A percentile compares a stretch with the other conserved stretches of the same genome.
Conservation (phyloP, 192 early-diverging fungal species). For the Borealophlyctis nickersoniae region DNA sequence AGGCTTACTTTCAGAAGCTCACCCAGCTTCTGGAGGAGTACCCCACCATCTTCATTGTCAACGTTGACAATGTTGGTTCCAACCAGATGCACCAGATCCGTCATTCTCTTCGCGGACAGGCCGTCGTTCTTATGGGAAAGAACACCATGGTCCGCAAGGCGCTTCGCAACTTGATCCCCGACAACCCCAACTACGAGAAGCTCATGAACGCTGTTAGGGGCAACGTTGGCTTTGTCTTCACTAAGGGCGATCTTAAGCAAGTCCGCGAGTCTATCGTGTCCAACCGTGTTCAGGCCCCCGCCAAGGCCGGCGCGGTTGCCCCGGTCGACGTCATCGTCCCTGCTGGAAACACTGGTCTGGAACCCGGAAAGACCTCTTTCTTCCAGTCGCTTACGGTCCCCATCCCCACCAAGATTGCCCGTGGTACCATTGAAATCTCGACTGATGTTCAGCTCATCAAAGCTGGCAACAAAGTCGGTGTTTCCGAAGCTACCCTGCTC, state of each 20-base stretch:
- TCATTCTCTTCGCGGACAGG: constrained; percentile 79
- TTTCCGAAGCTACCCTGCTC: constrained; percentile 95
- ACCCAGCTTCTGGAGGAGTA: constrained; percentile 82
- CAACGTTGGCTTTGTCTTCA: constrained; percentile 99
- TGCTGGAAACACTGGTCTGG: constrained; percentile 99
- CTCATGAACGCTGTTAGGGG: constrained; percentile 83
- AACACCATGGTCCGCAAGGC: constrained; percentile 97
- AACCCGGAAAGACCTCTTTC: constrained; percentile 99
- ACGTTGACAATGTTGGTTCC: constrained; percentile 99
- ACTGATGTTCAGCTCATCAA: constrained; percentile 91
- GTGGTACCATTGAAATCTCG: constrained; percentile 99
- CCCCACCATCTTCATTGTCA: constrained; percentile 98
- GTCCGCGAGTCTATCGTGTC: constrained; percentile 84
- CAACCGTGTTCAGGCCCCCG: constrained; percentile 97
- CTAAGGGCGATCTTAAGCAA: constrained; percentile 93
- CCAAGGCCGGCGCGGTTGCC: constrained; percentile 91
- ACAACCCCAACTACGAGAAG: constrained; percentile 83
- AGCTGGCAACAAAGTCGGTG: constrained; percentile 89
- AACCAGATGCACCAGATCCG: constrained; percentile 99
- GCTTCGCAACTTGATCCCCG: constrained; percentile 51
- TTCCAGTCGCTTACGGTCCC: constrained; percentile 99
- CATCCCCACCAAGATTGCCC: constrained; percentile 99
- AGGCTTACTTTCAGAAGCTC: constrained; percentile 93
- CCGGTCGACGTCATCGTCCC: constrained; percentile 91
- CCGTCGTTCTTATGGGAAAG: constrained; percentile 98